Percentiles rank a stretch among this genome's conserved stretches.
phyloP scores from a whole-genome alignment of 495 filamentous ascomycete species.

The Pseudomonodictys pantanalensis region DNA sequence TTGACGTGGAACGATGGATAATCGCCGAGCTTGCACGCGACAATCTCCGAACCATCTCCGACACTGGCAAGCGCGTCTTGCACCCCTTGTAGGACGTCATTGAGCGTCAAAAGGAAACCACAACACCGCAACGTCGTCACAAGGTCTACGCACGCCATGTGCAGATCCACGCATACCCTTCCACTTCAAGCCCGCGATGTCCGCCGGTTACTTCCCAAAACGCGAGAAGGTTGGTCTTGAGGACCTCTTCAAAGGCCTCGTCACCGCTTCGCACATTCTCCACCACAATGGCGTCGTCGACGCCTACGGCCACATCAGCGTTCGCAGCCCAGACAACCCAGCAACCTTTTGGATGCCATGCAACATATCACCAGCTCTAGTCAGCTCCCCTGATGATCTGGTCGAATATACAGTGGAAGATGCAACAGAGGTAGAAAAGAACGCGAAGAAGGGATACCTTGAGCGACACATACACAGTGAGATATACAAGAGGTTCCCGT shows the following conservation, averaged over 20 bases:
- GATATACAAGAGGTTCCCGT: slow-evolving; percentile 49
- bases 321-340: slow-evolving; percentile 40
- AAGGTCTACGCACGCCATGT: no score
- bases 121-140: no score
- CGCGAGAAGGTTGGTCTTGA: slow-evolving; percentile 34
- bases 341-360: slow-evolving; percentile 38
- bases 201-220: slow-evolving; percentile 32
- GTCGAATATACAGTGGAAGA: slow-evolving; percentile 41
- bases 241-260: slow-evolving; percentile 39
- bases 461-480: slow-evolving; percentile 46
- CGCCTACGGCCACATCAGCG: slow-evolving; percentile 46
- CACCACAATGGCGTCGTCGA: slow-evolving; percentile 49
- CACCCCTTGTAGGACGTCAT: no score
- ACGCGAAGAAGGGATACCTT: slow-evolving; percentile 29
- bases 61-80: no score
- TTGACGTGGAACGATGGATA: no score
- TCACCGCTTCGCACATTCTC: slow-evolving; percentile 46
- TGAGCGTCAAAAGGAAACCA: no score
- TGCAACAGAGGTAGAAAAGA: slow-evolving; percentile 34
- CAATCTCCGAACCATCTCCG: no score
- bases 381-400: slow-evolving; percentile 34
- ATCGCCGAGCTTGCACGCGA: no score
- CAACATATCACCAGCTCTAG: slow-evolving; percentile 38
- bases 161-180: no score
- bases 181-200: no score